A percentile compares a stretch with the other conserved stretches of the same genome.
Evolutionary conservation across 345 rosid species (phyloP).

Genomic region (Populus nigra): DNA sequence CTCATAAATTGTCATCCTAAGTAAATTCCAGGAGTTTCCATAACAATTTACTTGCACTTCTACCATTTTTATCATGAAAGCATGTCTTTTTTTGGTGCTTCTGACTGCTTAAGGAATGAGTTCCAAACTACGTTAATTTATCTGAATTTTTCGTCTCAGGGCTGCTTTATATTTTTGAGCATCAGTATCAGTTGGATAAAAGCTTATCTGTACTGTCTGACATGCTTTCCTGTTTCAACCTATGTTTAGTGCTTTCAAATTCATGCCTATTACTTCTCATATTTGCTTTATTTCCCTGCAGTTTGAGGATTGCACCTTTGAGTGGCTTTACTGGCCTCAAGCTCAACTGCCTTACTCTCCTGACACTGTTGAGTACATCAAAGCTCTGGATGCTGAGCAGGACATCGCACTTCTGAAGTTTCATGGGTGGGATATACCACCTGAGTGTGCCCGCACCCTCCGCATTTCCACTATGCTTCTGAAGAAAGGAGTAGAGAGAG

Average conservation of each 20-base stretch:
- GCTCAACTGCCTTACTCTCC: slow-evolving; percentile 61
- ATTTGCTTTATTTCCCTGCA: slow-evolving; percentile 24
- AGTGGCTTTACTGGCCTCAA: slow-evolving; percentile 96
- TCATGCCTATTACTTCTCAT: slow-evolving; percentile 3
- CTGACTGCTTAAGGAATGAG: neutral
- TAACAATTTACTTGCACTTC: neutral
- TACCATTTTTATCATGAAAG: neutral
- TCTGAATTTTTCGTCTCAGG: neutral
- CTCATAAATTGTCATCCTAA: neutral
- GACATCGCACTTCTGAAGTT: slow-evolving; percentile 62
- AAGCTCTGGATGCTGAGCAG: slow-evolving; percentile 53
- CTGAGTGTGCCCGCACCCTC: slow-evolving; percentile 45
- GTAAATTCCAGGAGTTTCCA: neutral
- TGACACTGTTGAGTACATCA: slow-evolving; percentile 55
- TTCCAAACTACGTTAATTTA: neutral
- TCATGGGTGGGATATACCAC: slow-evolving; percentile 73
- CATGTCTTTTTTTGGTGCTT: neutral
- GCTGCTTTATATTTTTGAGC: neutral
- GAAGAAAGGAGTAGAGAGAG: slow-evolving; percentile 69
- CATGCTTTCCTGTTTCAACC: neutral
- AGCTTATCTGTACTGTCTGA: neutral
- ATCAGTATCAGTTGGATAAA: neutral
- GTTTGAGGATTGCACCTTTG: slow-evolving; percentile 94
- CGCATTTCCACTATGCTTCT: slow-evolving; percentile 77
- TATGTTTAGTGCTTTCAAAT: neutral